Evolutionary conservation across 164 flowering plant species (phyloP), one percentile per base, ranked within the genome.

Genomic region (Houttuynia cordata): DNA sequence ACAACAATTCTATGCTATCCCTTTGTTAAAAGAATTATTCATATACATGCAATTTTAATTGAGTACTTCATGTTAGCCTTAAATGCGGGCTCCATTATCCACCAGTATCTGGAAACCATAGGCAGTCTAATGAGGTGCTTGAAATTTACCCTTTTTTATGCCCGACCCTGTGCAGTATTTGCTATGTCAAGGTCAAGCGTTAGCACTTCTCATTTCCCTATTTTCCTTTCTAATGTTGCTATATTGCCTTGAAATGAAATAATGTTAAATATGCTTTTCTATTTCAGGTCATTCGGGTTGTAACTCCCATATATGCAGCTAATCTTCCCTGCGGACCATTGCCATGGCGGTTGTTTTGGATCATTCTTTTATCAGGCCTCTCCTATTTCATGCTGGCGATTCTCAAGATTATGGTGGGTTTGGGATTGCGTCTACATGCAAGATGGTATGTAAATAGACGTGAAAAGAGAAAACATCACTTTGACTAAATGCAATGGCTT

Each of bases 271-370:
- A 22, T 18, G 21, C n/a, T 37, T 24, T 56, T 17, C 58, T 24
- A 25, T 22, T 62, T n/a, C 78, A 92, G 98, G 96, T 93, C 6
- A 87, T 93, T 56, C 83, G 98, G 45, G 97, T 90, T 54, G 70
- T 90, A 56, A 76, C 88, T 56, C 96, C 97, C 23, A 84, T 93
- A 39, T 93, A 81, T 73, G 86, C 87, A 19, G 94, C 94, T 60
- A 86, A 67, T 70, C 83, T 93, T 55, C 98, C 97, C 9, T 69
- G 34, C 49, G 75, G 71, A 40, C 96, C 94, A 20, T 72, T 81
- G 14, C 76, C 70, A 8, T 89, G 90, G 98, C 82, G 91, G 71
- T 59, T 86, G 23, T 77, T 87, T 40, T 87, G 92, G 87, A 81
- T 87, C 20, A 52, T 79, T 23, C 42, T 83, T 40, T 67, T 89